Evolutionary conservation across 129 eudicot species (phyloP).

Genomic region (Mikania micrantha): DNA sequence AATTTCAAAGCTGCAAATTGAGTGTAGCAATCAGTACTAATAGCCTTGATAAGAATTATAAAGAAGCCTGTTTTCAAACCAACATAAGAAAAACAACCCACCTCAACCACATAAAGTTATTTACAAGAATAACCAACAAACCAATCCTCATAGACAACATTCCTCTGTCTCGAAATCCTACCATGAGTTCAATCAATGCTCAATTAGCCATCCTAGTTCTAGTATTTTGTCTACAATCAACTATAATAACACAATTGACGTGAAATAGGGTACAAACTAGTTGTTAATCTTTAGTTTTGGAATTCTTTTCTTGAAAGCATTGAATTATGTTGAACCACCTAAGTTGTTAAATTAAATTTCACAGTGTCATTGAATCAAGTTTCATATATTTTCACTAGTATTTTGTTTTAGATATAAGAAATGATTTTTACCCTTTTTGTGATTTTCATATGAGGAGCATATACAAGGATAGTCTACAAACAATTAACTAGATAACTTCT

Average conservation of each 20-base stretch:
- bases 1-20: conserved; percentile 53
- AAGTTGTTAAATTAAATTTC: not conserved
- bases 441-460: not conserved
- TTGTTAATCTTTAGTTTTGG: not conserved
- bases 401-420: not conserved
- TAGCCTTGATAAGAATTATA: not conserved
- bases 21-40: not conserved
- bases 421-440: not conserved
- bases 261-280: not conserved
- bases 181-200: conserved; percentile 20
- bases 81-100: conserved; percentile 12
- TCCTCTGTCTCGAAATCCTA: conserved; percentile 18
- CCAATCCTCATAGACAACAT: conserved; percentile 10
- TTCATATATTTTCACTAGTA: not conserved
- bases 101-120: conserved; percentile 18
- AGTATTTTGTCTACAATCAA: conserved; percentile 10
- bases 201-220: conserved; percentile 16
- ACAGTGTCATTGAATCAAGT: not conserved
- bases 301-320: not conserved
- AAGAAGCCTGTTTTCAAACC: conserved; percentile 4
- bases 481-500: not conserved
- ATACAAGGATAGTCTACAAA: not conserved
- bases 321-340: not conserved
- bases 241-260: conserved; percentile 1
- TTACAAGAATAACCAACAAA: conserved; percentile 11